Evolutionary conservation across 768 basidiomycete genomes (phyloP), one percentile per base, ranked within the genome.

Genomic region (Amanita muscaria): DNA sequence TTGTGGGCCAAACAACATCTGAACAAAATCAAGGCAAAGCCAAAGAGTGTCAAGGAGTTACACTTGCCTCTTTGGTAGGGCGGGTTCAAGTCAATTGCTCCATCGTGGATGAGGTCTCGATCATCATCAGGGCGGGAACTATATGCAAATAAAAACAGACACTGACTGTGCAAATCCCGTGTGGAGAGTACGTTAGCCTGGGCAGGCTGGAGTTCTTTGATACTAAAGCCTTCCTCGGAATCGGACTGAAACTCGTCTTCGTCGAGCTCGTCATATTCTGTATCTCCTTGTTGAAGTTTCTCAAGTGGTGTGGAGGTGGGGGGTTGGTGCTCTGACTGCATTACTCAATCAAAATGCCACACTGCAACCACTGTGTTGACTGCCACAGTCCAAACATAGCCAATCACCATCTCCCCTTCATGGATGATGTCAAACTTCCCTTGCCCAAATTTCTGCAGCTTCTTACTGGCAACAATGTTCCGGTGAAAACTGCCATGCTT

Each of bases 1-100:
- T 57, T 42, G 74, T 72, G 0, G 81, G 69, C 87, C 88, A 89
- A 2, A 89, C 87, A 15, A 89, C 68, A 45, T 83, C 87, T 88
- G 44, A 16, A 12, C 16, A 25, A n/a, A 16, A 41, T 14, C 39
- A 34, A n/a, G 14, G 40, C 4, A n/a, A 33, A 31, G 16, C 22
- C 19, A 10, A 7, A 25, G 15, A 29, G 24, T 6, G 15, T 29
- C 22, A 0, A 31, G 30, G 16, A 27, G 7, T 38, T 15, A 10
- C 1, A 53, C 66, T 45, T 43, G 79, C 83, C 84, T 70, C 84
- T 66, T 56, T 87, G 84, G 56, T 86, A 87, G 15, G 74, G 63
- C 0, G 86, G 84, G 42, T 77, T 73, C 19, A 88, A 62, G 56
- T 88, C 81, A 42, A 88, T 82, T 0, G 60, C 62, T 4, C 83